Conservation (phyloP, 2,329 filamentous ascomycete genomes). For the Truncatella angustata region DNA sequence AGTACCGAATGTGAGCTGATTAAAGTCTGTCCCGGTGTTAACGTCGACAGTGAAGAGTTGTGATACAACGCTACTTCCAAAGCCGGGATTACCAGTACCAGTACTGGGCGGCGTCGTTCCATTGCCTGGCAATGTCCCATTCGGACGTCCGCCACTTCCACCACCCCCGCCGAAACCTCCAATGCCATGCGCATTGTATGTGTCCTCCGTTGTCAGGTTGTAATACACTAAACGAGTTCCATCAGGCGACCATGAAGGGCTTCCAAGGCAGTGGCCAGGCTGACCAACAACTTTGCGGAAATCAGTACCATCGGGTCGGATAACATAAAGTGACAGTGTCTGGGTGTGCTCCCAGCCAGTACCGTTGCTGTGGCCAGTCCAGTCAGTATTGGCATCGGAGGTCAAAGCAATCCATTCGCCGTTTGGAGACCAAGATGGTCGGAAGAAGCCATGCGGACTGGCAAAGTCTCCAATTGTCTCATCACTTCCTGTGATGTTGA, state of each 20-base stretch:
- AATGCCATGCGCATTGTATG: conserved; percentile 34
- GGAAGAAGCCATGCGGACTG: conserved; percentile 35
- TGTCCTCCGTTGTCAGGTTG: conserved; percentile 36
- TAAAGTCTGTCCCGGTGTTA: conserved; percentile 32
- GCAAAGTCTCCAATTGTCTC: conserved; percentile 13
- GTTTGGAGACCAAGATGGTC: conserved; percentile 38
- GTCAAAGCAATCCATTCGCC: conserved; percentile 39
- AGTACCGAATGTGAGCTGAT: conserved; percentile 25
- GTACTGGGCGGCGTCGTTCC: too few relatives aligned
- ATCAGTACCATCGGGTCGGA: conserved; percentile 33
- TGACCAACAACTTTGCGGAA: conserved; percentile 33
- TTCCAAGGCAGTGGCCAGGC: conserved; percentile 32
- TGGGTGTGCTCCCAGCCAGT: conserved; percentile 41
- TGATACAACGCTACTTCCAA: conserved; percentile 23
- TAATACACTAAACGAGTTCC: conserved; percentile 36
- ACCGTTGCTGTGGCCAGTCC: conserved; percentile 38
- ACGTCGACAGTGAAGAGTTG: conserved; percentile 36
- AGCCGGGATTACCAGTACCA: too few relatives aligned
- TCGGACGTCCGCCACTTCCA: too few relatives aligned
- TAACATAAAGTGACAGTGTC: conserved; percentile 36
- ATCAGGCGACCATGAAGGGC: conserved; percentile 36
- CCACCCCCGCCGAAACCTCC: too few relatives aligned
- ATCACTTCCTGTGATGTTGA: conserved; percentile 35
- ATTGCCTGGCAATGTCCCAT: too few relatives aligned
- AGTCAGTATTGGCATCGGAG: conserved; percentile 40